These are phyloP conservation scores for Cunninghamia lanceolata DNA, from an alignment of 75 land plant genomes.

Conservation along the genomic window DNA sequence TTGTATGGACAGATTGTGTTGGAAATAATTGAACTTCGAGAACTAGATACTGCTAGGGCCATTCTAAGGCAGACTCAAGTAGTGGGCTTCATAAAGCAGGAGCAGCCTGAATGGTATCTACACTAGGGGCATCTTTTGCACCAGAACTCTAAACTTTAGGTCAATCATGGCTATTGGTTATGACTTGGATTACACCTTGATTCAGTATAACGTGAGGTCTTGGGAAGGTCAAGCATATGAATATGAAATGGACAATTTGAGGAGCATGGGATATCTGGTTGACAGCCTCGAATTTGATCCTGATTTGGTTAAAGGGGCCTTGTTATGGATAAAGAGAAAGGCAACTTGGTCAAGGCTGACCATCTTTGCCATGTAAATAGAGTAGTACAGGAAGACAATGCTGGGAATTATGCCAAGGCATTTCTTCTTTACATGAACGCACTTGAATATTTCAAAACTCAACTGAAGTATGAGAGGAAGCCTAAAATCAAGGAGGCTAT, in stretches of 20 bases:
- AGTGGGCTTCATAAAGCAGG: slow-evolving; percentile 99
- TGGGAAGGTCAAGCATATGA: slow-evolving; percentile 99
- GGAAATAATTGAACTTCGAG: slow-evolving; percentile 98
- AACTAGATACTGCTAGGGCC: slow-evolving; percentile 97
- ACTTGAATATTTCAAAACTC: slow-evolving; percentile 51
- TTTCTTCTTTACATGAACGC: slow-evolving; percentile 63
- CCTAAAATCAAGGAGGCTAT: slow-evolving; percentile 63
- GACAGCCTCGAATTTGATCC: slow-evolving; percentile 95
- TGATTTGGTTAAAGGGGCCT: slow-evolving; percentile 92
- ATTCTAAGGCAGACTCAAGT: slow-evolving; percentile 96
- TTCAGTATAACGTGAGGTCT: slow-evolving; percentile 95
- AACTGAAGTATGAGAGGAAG: slow-evolving; percentile 59
- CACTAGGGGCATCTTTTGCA: slow-evolving; percentile 91
- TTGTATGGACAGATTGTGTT: slow-evolving; percentile 98
- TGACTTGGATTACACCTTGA: slow-evolving; percentile 97
- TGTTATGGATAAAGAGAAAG: slow-evolving; percentile 93
- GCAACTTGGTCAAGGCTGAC: slow-evolving; percentile 96
- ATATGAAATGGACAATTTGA: slow-evolving; percentile 87
- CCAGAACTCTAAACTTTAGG: slow-evolving; percentile 83
- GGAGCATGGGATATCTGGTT: slow-evolving; percentile 89
- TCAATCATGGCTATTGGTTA: slow-evolving; percentile 96
- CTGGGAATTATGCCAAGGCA: slow-evolving; percentile 59
- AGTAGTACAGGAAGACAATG: slow-evolving; percentile 61
- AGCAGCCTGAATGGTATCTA: slow-evolving; percentile 95
- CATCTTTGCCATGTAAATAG: slow-evolving; percentile 97